Evolutionary conservation across 2,329 filamentous ascomycete species (phyloP).

Genomic region (Aspergillus luchuensis): DNA sequence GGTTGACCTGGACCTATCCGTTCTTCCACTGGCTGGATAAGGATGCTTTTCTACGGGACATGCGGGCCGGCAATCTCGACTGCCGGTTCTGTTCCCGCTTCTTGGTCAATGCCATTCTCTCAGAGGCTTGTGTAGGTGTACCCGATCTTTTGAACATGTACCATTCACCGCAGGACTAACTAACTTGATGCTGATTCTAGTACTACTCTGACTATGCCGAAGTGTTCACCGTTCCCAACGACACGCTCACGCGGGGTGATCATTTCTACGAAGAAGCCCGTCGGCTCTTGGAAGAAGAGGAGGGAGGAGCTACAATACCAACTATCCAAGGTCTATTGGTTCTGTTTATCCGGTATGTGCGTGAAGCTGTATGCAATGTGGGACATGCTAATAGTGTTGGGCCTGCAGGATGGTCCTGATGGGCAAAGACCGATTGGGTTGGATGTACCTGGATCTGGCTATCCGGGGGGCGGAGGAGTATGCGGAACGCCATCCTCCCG

Average conservation of each 20-base stretch:
- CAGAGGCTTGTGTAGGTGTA: slow-evolving; percentile 35
- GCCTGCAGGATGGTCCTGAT: slow-evolving; percentile 25
- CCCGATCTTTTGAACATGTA: not conserved
- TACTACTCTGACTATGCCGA: slow-evolving; percentile 31
- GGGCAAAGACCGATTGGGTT: slow-evolving; percentile 35
- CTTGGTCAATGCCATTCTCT: slow-evolving; percentile 39
- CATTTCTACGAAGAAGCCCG: slow-evolving; percentile 37
- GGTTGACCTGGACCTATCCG: slow-evolving; percentile 36
- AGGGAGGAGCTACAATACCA: slow-evolving; percentile 26
- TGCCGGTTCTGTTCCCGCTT: slow-evolving; percentile 37
- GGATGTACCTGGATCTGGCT: slow-evolving; percentile 30
- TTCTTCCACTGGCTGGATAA: slow-evolving; percentile 35
- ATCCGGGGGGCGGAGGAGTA: slow-evolving; percentile 27
- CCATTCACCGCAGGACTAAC: not conserved
- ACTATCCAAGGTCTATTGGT: slow-evolving; percentile 31
- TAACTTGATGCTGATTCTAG: slow-evolving; percentile 10
- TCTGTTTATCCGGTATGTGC: slow-evolving; percentile 26
- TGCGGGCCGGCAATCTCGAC: slow-evolving; percentile 28
- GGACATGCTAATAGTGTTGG: not conserved
- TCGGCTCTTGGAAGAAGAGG: slow-evolving; percentile 29
- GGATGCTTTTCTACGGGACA: slow-evolving; percentile 33
- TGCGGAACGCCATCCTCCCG: slow-evolving; percentile 18
- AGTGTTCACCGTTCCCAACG: slow-evolving; percentile 27
- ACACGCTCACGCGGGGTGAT: slow-evolving; percentile 27
- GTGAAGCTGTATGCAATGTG: not conserved